phyloP scores from a whole-genome alignment of 305 asterid species.

The Fraxinus nigra region DNA sequence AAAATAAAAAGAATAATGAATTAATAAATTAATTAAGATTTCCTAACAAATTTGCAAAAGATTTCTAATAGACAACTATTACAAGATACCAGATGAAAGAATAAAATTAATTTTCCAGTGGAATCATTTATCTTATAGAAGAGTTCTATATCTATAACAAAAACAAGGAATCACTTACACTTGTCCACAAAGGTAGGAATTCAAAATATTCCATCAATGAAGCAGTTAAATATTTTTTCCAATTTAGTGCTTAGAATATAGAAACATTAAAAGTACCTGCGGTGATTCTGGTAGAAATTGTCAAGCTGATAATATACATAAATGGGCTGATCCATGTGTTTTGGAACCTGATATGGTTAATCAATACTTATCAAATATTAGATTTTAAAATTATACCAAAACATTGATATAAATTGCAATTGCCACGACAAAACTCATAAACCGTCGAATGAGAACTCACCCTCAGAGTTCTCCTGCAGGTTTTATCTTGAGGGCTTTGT shows the following conservation, averaged over 20 bases:
- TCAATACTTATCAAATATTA: neutral
- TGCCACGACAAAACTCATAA: neutral
- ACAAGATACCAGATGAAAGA: neutral
- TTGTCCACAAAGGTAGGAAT: neutral
- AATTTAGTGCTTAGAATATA: neutral
- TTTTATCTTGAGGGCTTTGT: conserved; percentile 43
- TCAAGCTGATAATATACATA: conserved; percentile 85
- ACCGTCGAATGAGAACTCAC: conserved; percentile 24
- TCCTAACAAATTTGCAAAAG: neutral
- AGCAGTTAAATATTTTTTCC: neutral
- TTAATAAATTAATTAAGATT: neutral
- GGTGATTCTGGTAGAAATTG: conserved; percentile 86
- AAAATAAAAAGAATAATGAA: neutral
- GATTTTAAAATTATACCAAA: neutral
- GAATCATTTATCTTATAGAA: neutral
- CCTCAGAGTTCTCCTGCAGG: conserved; percentile 44
- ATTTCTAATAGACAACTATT: neutral
- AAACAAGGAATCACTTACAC: neutral
- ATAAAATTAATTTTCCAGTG: neutral
- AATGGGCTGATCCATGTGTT: conserved; percentile 68
- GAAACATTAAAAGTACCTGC: conserved; percentile 50
- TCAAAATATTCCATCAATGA: neutral
- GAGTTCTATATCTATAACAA: neutral
- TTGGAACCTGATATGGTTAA: conserved; percentile 48
- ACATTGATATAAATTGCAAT: neutral